These are phyloP conservation scores for Hygrophorus pudorinus DNA, from an alignment of 768 basidiomycete species.

Conservation along the genomic window DNA sequence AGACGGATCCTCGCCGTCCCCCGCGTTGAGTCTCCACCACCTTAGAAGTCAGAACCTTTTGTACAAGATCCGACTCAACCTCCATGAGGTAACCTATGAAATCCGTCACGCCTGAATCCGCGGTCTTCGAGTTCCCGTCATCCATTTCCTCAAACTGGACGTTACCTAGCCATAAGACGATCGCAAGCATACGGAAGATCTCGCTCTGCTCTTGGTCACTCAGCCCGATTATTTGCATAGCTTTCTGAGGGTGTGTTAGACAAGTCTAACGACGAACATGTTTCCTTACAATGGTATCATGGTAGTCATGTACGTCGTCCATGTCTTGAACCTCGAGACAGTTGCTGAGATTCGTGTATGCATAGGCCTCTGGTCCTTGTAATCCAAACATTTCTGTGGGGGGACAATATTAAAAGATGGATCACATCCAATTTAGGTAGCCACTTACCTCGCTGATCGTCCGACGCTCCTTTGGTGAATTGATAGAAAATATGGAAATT, in stretches of 20 bases:
- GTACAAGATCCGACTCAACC: conserved; percentile 63
- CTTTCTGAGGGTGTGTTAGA: conserved; percentile 44
- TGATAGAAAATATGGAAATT: conserved; percentile 99
- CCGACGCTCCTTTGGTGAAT: conserved; percentile 90
- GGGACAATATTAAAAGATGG: conserved; percentile 11
- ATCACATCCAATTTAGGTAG: neutral
- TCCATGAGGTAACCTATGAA: conserved; percentile 95
- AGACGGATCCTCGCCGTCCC: conserved; percentile 89
- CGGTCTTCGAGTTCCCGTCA: conserved; percentile 75
- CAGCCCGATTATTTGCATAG: conserved; percentile 93
- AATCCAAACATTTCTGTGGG: conserved; percentile 81
- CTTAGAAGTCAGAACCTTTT: conserved; percentile 78
- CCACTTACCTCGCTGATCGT: conserved; percentile 73
- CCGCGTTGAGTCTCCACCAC: conserved; percentile 91
- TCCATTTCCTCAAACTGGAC: conserved; percentile 84
- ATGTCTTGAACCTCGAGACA: conserved; percentile 89
- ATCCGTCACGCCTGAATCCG: conserved; percentile 84
- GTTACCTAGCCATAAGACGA: conserved; percentile 93
- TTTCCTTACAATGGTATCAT: conserved; percentile 71
- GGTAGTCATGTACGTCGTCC: conserved; percentile 80
- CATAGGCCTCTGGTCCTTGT: conserved; percentile 92
- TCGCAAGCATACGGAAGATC: conserved; percentile 89
- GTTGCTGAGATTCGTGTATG: conserved; percentile 86
- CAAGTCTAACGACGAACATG: neutral
- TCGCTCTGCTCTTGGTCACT: conserved; percentile 75